Base-by-base conservation (phyloP, 1,139 yeast genomes). In the Taphrina communis region DNA sequence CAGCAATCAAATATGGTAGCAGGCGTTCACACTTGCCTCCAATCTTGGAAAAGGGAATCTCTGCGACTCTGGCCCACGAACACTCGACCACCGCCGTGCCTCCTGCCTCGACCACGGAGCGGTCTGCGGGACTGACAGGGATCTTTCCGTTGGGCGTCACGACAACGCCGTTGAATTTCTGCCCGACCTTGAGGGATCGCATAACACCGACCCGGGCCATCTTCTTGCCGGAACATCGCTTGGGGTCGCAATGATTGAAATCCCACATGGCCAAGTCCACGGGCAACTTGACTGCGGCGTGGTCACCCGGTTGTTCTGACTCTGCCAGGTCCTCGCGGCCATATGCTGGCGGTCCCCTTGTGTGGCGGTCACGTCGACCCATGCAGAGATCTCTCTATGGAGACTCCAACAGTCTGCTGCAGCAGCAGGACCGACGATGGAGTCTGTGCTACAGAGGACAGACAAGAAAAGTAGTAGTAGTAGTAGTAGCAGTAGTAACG, bases 11-110 rank as follows among this genome's bases (percentile, higher is more conserved):
- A 39, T 51, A 66, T 6, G 63, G 65, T 31, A 41, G 14, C 36
- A 65, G 63, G 66, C 99, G 81, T 76, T 94, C 97, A 75, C 91
- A 84, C 72, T 85, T 87, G 2, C 99, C 99, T 2, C 99, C 98
- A 71, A 94, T 93, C 76, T 89, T 90, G 72, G 83, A 81, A 78
- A 94, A 94, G 1, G 99, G 99, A n/a, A 94, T 87, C 77, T 94
- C 99, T 69, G 92, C 97, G 31, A 95, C 78, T 71, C 98, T 81
- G 0, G 99, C 99, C 99, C 99, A 94, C 1, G 97, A 92, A 78
- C 98, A 94, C 77, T 94, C 99, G 1, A 94, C 99, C 8, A 94
- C 99, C 0, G 99, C 97, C 12, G 93, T 95, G 44, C 99, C 99
- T 66, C 82, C 78, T 56, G 82, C 82, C 75, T 89, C 97, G 0